Evolutionary conservation across 495 filamentous ascomycete species (phyloP), one percentile per base, ranked within the genome.

Genomic region (Bathelium albidoporum): DNA sequence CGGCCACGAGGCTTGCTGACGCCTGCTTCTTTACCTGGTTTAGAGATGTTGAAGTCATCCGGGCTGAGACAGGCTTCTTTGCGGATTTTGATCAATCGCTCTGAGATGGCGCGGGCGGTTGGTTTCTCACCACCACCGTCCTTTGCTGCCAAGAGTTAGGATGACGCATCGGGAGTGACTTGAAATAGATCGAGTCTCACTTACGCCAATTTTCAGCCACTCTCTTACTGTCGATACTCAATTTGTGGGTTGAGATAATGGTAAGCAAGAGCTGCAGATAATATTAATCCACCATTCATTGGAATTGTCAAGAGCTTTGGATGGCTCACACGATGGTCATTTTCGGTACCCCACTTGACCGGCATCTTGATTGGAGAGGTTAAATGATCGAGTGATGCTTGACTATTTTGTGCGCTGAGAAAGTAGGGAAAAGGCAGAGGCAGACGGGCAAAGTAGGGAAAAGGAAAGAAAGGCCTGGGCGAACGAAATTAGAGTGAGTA

Each of bases 81-180:
- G 41, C 77, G 77, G 61, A 82, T 78, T 14, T 70, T 74, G n/a
- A 70, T 63, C 0, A 82, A 72, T 5, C 77, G 78, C 62, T 81
- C 80, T 10, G 70, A 73, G 60, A 82, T 79, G n/a, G 80, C 80
- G 29, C 79, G 76, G 0, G 77, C 65, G 29, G 79, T 81, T 0
- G 79, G 79, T 7, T 65, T 68, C 9, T 74, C 66, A 36, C 73
- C 66, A 36, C 49, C 58, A 2, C 68, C 58, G 41, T n/a, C n/a
- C n/a, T n/a, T n/a, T n/a, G 22, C 44, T 52, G 72, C 28, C 41
- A 20, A 24, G 32, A 52, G 39, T 11, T 22, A 22, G 28, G 39
- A 31, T 61, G 44, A 58, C 11, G 1, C 4, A 52, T 3, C 29
- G 24, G 29, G 29, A 58, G 64, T 1, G n/a, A n/a, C n/a, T n/a